Evolutionary conservation across 1,139 yeast genomes (phyloP).

Genomic region (Taphrina flavorubra): DNA sequence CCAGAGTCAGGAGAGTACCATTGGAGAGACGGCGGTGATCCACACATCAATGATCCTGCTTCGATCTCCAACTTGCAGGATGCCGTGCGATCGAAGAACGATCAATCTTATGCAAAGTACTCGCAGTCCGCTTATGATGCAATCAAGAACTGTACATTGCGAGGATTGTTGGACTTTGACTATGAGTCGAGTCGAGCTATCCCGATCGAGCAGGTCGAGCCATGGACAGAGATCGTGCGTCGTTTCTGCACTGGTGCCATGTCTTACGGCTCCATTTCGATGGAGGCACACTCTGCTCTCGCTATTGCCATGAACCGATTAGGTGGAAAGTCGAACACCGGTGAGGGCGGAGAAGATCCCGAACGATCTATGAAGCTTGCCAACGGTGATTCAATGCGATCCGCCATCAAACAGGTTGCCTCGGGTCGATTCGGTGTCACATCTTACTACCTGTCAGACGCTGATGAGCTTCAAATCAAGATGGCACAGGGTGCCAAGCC

Average conservation of each 20-base stretch:
- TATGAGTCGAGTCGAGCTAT: slow-evolving; percentile 71
- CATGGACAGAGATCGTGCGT: slow-evolving; percentile 98
- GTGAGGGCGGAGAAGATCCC: slow-evolving; percentile 99
- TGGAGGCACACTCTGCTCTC: slow-evolving; percentile 96
- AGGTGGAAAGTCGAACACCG: slow-evolving; percentile 97
- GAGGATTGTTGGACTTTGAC: slow-evolving; percentile 93
- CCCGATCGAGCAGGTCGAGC: slow-evolving; percentile 97
- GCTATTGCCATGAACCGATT: slow-evolving; percentile 98
- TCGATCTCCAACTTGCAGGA: slow-evolving; percentile 96
- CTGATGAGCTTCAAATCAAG: slow-evolving; percentile 96
- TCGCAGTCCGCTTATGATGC: slow-evolving; percentile 90
- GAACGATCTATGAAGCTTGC: slow-evolving; percentile 77
- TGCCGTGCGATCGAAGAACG: slow-evolving; percentile 95
- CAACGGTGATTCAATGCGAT: slow-evolving; percentile 96
- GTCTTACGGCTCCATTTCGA: slow-evolving; percentile 98
- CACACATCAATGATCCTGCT: slow-evolving; percentile 90
- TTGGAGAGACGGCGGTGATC: slow-evolving; percentile 98
- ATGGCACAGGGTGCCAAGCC: slow-evolving; percentile 99
- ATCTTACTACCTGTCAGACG: slow-evolving; percentile 89
- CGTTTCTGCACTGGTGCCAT: slow-evolving; percentile 98
- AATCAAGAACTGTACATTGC: slow-evolving; percentile 85
- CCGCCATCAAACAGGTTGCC: slow-evolving; percentile 96
- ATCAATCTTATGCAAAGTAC: slow-evolving; percentile 87
- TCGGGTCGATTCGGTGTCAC: slow-evolving; percentile 99
- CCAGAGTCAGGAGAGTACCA: slow-evolving; percentile 98